Evolutionary conservation across 768 basidiomycete genomes (phyloP).

Genomic region (Boletus sensibilis): DNA sequence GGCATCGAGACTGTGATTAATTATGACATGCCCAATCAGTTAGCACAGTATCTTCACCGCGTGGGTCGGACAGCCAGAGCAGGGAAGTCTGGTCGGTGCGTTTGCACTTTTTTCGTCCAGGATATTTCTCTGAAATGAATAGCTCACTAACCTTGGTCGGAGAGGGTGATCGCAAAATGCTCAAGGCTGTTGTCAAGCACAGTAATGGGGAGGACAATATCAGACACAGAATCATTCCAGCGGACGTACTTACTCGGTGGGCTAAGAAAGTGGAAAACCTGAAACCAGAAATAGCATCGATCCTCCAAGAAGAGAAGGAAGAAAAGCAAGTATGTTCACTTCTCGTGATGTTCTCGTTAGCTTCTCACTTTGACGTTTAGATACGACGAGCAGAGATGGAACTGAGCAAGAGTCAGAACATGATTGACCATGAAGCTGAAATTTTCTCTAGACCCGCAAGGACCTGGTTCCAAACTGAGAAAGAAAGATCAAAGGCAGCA

Average conservation of each 20-base stretch:
- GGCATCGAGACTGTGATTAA: conserved; percentile 98
- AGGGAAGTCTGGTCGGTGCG: conserved; percentile 86
- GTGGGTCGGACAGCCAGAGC: conserved; percentile 97
- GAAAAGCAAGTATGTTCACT: conserved; percentile 74
- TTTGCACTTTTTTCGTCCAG: conserved; percentile 8
- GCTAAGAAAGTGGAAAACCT: conserved; percentile 63
- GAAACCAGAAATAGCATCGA: conserved; percentile 73
- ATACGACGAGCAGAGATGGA: conserved; percentile 94
- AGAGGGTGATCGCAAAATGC: conserved; percentile 93
- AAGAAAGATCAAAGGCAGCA: conserved; percentile 79
- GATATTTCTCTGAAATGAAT: conserved; percentile 8
- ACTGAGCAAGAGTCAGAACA: conserved; percentile 89
- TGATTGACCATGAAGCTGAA: conserved; percentile 90
- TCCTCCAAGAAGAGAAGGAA: conserved; percentile 90
- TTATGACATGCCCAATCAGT: conserved; percentile 95
- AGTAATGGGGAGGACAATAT: conserved; percentile 75
- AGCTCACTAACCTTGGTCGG: conserved; percentile 95
- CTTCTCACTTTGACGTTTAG: conserved; percentile 39
- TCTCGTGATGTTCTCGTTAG: neutral
- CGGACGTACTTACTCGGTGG: conserved; percentile 73
- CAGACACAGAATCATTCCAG: conserved; percentile 82
- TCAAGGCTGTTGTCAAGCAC: conserved; percentile 93
- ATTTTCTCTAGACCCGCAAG: conserved; percentile 91
- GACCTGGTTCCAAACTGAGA: conserved; percentile 96
- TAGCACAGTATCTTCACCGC: conserved; percentile 93